Evolutionary conservation across 495 filamentous ascomycete species (phyloP).

Genomic region (Hypoxylon cercidicola): DNA sequence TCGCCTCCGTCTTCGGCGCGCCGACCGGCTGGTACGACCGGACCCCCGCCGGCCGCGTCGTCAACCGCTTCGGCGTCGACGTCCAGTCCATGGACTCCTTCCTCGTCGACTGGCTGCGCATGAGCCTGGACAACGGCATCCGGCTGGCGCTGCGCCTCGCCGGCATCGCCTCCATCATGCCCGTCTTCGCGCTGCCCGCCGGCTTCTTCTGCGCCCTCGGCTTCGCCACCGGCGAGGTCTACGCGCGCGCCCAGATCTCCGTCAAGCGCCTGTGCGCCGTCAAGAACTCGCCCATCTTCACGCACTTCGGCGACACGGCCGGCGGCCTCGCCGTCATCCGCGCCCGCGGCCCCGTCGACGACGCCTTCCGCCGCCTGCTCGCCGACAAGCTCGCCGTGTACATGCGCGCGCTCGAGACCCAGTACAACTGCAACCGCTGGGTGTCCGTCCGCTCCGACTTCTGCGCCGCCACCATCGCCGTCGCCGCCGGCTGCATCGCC

Average conservation of each 20-base stretch:
- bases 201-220: conserved; percentile 72
- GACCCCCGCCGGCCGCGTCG: conserved; percentile 84
- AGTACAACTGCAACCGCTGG: conserved; percentile 76
- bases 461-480: conserved; percentile 26
- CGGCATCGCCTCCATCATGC: conserved; percentile 78
- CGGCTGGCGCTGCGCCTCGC: conserved; percentile 46
- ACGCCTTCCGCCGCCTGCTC: conserved; percentile 79
- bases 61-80: conserved; percentile 90
- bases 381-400: conserved; percentile 68
- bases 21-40: conserved; percentile 89
- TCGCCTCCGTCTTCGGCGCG: conserved; percentile 75
- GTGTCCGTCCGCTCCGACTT: conserved; percentile 25
- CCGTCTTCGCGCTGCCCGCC: conserved; percentile 59
- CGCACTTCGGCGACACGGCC: conserved; percentile 80
- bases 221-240: conserved; percentile 75
- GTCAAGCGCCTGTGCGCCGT: conserved; percentile 60
- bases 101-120: conserved; percentile 58
- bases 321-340: conserved; percentile 85
- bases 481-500: conserved; percentile 15
- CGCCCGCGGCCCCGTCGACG: conserved; percentile 77
- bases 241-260: conserved; percentile 79
- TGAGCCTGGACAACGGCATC: conserved; percentile 71
- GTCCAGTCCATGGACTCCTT: conserved; percentile 87
- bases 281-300: conserved; percentile 82
- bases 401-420: conserved; percentile 24